A percentile compares a stretch with the other conserved stretches of the same genome.
Conservation (phyloP, 2,329 filamentous ascomycete species). For the Apiospora kogelbergensis region DNA sequence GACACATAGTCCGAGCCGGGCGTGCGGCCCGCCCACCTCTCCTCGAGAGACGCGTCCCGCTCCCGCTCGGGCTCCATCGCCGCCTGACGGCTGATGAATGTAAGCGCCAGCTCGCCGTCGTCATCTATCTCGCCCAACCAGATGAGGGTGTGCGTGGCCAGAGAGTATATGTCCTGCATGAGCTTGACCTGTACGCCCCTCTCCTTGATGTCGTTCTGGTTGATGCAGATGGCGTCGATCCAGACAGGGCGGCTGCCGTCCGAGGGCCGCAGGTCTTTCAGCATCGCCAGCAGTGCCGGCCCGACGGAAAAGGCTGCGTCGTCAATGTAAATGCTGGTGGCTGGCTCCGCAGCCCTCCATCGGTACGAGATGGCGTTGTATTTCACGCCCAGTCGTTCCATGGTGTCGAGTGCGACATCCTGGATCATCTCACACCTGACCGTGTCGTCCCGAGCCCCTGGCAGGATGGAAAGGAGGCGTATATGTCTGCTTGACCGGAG, state of each 20-base stretch:
- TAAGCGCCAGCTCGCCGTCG: background rate
- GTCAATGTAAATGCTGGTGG: background rate
- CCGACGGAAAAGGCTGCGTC: background rate
- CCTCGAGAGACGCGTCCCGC: background rate
- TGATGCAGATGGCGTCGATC: conserved; percentile 23
- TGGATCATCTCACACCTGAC: background rate
- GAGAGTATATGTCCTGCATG: conserved; percentile 22
- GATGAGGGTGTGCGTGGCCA: conserved; percentile 17
- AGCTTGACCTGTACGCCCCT: conserved; percentile 18
- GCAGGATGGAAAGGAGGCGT: background rate
- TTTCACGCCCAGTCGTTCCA: background rate
- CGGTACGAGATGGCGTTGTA: background rate
- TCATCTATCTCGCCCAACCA: conserved; percentile 19
- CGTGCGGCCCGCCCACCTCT: background rate
- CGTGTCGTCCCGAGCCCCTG: background rate
- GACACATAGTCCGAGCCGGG: background rate
- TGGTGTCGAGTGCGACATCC: background rate
- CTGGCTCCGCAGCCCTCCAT: background rate
- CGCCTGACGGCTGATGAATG: background rate
- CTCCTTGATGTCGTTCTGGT: conserved; percentile 19
- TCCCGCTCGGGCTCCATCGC: background rate
- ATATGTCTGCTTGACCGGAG: background rate
- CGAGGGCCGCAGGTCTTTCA: background rate
- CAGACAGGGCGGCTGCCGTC: conserved; percentile 12
- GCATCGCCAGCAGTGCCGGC: background rate